A percentile compares a stretch with the other conserved stretches of the same genome.
Evolutionary conservation across 371 early-diverging fungal species (phyloP).

Genomic region (Spraguea lophii): DNA sequence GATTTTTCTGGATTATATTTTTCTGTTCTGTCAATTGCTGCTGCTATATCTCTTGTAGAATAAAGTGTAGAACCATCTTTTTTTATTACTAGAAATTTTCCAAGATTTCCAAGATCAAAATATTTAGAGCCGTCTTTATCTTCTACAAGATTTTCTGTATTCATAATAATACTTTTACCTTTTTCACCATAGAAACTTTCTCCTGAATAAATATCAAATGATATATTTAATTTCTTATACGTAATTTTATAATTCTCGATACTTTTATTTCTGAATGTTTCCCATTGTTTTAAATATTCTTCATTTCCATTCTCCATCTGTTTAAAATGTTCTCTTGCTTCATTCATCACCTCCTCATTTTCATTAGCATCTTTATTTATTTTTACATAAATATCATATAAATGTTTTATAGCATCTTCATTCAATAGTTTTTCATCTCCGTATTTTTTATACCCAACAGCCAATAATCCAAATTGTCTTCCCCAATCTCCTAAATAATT

Average conservation of each 20-base stretch:
- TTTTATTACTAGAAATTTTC: constrained; percentile 58
- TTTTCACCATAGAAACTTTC: constrained; percentile 73
- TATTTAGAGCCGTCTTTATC: constrained; percentile 41
- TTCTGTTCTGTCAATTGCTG: constrained; percentile 71
- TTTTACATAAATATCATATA: constrained; percentile 77
- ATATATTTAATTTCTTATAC: constrained; percentile 71
- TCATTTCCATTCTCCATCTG: constrained; percentile 86
- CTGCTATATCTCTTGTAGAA: constrained; percentile 88
- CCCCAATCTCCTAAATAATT: constrained; percentile 99
- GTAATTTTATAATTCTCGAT: constrained; percentile 75
- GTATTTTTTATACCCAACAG: constrained; percentile 66
- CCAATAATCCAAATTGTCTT: constrained; percentile 87
- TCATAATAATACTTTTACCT: constrained; percentile 56
- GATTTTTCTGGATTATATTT: constrained; percentile 70
- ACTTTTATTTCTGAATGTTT: constrained; percentile 66
- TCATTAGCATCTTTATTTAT: constrained; percentile 59
- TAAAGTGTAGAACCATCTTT: constrained; percentile 84
- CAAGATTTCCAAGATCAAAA: constrained; percentile 32
- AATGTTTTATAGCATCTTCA: constrained; percentile 69
- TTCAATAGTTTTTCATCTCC: constrained; percentile 57
- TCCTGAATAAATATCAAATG: constrained; percentile 88
- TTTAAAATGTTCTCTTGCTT: constrained; percentile 80
- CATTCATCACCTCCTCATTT: constrained; percentile 56
- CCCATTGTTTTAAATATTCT: constrained; percentile 62
- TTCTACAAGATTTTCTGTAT: constrained; percentile 52